Conservation (phyloP, 2,329 filamentous ascomycete species). For the Pseudogymnoascus sp. region DNA sequence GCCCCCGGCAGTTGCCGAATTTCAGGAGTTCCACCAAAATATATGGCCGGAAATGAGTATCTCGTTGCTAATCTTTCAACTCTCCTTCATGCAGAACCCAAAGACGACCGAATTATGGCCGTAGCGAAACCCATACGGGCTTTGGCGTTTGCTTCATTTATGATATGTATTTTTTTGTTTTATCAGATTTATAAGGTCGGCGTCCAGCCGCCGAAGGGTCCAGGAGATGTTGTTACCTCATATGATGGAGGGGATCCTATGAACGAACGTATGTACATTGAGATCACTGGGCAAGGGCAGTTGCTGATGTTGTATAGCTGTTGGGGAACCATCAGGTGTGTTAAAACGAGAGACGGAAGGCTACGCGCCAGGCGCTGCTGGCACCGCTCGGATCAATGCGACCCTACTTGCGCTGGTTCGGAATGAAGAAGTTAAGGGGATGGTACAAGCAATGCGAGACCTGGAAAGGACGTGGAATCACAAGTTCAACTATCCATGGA, state of each 20-base stretch:
- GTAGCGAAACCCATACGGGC: slow-evolving; percentile 77
- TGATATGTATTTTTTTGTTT: slow-evolving; percentile 71
- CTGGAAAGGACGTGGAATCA: slow-evolving; percentile 92
- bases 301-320: slow-evolving; percentile 44
- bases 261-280: slow-evolving; percentile 60
- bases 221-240: slow-evolving; percentile 38
- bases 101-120: slow-evolving; percentile 53
- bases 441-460: slow-evolving; percentile 83
- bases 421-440: slow-evolving; percentile 76
- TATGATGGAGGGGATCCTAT: slow-evolving; percentile 75
- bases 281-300: not conserved
- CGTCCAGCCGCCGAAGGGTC: slow-evolving; percentile 31
- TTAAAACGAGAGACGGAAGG: slow-evolving; percentile 65
- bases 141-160: slow-evolving; percentile 60
- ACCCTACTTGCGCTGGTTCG: slow-evolving; percentile 86
- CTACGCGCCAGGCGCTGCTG: slow-evolving; percentile 66
- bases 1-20: slow-evolving; percentile 9
- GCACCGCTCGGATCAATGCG: slow-evolving; percentile 82
- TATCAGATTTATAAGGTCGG: slow-evolving; percentile 62
- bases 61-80: not conserved
- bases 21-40: slow-evolving; percentile 5
- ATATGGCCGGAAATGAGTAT: slow-evolving; percentile 3
- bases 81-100: slow-evolving; percentile 13
- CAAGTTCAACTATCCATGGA: slow-evolving; percentile 99
- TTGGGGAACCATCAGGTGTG: slow-evolving; percentile 70